Conservation (phyloP, 139 green algal species). For the Zygnema circumcarinatum region DNA sequence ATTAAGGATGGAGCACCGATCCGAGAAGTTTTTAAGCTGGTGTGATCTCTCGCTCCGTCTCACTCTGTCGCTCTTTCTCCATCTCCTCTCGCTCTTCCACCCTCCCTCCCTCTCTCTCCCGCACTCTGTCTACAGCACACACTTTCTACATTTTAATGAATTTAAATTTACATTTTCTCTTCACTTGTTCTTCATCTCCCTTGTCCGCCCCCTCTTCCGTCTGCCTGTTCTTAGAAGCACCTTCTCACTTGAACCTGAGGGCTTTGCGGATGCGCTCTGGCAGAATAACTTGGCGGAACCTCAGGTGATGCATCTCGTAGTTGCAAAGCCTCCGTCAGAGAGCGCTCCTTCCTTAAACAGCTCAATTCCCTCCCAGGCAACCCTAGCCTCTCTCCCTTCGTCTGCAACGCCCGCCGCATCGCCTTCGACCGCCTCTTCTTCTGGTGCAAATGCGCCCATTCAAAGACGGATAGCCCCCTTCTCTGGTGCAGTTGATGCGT, state of each 20-base stretch:
- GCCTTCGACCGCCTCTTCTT: background rate
- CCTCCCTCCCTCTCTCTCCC: background rate
- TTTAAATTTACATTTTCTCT: too few species aligned
- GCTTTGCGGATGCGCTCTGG: too few species aligned
- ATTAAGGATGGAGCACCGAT: constrained; percentile 35
- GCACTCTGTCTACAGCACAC: too few species aligned
- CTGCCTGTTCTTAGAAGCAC: too few species aligned
- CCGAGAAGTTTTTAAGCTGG: constrained; percentile 50
- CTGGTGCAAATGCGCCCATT: background rate
- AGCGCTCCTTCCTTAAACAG: background rate
- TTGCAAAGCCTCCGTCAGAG: background rate
- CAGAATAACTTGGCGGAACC: constrained; percentile 39
- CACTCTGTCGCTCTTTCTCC: too few species aligned
- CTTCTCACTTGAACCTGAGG: background rate
- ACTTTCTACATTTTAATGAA: too few species aligned
- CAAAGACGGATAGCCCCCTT: too few species aligned
- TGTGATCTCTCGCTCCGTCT: too few species aligned
- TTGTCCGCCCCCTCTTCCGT: too few species aligned
- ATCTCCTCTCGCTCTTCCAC: background rate
- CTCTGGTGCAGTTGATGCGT: too few species aligned
- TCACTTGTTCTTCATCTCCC: too few species aligned
- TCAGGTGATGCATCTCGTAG: constrained; percentile 35
- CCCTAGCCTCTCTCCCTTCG: background rate
- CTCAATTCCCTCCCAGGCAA: background rate
- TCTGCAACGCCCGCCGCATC: background rate